Conservation (phyloP, 2,329 filamentous ascomycete genomes). For the Apiospora marii region DNA sequence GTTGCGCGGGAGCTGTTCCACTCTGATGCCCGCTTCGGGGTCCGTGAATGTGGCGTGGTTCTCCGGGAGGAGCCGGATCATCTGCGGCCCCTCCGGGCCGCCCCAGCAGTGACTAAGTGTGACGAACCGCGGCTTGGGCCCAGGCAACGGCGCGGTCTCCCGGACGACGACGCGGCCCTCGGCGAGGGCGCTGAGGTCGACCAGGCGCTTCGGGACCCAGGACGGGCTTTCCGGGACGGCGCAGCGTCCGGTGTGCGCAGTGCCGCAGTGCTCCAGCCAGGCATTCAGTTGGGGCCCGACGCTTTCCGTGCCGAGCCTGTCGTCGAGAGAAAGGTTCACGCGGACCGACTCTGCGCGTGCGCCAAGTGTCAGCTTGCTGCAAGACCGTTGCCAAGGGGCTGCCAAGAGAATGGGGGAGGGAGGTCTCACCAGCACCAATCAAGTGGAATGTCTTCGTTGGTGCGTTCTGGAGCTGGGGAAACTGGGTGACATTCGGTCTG, state of each 20-base stretch:
- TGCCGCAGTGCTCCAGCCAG: background rate
- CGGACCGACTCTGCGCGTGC: background rate
- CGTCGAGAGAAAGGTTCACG: background rate
- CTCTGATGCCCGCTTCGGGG: background rate
- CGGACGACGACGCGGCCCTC: background rate
- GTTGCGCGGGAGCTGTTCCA: constrained; percentile 12
- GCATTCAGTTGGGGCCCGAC: background rate
- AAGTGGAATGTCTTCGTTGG: background rate
- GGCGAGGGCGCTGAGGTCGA: background rate
- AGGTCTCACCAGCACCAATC: background rate
- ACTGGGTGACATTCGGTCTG: background rate
- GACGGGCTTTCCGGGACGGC: background rate
- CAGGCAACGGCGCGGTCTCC: background rate
- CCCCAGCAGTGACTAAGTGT: constrained; percentile 13
- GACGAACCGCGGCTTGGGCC: background rate
- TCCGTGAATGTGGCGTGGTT: background rate
- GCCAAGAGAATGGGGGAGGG: background rate
- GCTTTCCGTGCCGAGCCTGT: background rate
- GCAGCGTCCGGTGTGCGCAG: background rate
- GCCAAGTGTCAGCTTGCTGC: background rate
- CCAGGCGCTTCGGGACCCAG: constrained; percentile 7
- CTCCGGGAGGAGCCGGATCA: background rate
- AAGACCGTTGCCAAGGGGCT: background rate
- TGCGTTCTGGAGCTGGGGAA: background rate
- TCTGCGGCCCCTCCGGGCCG: background rate